Evolutionary conservation across 2,329 filamentous ascomycete species (phyloP).

Genomic region (Sporothrix phasma): DNA sequence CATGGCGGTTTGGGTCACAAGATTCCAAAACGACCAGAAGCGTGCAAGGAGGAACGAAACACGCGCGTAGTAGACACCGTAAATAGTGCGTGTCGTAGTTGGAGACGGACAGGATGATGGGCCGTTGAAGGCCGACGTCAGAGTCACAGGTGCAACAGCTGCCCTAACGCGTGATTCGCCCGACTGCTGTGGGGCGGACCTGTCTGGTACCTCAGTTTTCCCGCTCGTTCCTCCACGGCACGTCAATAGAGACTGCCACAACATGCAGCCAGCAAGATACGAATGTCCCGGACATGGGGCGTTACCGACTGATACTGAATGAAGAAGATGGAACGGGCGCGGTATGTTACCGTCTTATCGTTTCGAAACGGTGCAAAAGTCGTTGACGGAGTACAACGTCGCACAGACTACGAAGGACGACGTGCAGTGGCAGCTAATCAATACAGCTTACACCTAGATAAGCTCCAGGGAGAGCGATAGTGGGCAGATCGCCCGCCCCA

Average conservation of each 20-base stretch:
- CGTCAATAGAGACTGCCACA: neutral
- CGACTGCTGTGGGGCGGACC: neutral
- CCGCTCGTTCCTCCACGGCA: neutral
- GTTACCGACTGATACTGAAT: no score
- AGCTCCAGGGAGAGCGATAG: neutral
- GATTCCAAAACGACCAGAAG: neutral
- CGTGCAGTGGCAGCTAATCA: neutral
- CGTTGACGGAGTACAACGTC: no score
- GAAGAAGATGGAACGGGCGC: no score
- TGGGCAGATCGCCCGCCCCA: neutral
- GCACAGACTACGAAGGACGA: neutral
- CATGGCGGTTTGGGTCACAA: slow-evolving; percentile 26
- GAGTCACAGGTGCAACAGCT: neutral
- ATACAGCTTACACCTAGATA: no score
- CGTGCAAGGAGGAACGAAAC: neutral
- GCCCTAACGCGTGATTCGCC: slow-evolving; percentile 8
- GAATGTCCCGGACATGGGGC: no score
- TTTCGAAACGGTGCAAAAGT: no score
- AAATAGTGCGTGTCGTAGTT: no score
- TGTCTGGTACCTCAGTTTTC: slow-evolving; percentile 1
- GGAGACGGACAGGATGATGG: neutral
- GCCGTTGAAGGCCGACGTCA: slow-evolving; percentile 1
- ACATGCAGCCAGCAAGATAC: neutral
- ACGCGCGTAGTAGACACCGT: neutral
- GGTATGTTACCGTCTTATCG: no score